phyloP scores from a whole-genome alignment of 1,139 yeast genomes.

The Yamadazyma sp. region DNA sequence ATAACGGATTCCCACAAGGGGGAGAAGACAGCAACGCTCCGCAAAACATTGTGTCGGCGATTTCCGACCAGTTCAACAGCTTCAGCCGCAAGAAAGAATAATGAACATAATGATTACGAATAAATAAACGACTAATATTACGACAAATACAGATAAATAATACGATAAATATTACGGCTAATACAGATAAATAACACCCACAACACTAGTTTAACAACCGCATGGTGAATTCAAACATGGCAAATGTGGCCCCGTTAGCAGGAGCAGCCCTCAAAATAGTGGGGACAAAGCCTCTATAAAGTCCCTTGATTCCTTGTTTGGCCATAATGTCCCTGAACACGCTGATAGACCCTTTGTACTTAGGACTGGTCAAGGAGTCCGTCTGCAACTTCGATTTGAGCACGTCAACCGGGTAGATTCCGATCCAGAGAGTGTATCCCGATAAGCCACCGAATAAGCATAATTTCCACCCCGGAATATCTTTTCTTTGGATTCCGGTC shows the following conservation, averaged over 20 bases:
- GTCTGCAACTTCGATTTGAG: conserved; percentile 86
- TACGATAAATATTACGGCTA: background rate
- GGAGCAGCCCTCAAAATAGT: conserved; percentile 95
- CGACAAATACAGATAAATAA: background rate
- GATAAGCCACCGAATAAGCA: conserved; percentile 83
- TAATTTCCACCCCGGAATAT: conserved; percentile 82
- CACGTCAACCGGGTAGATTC: conserved; percentile 81
- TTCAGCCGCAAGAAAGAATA: background rate
- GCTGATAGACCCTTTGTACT: conserved; percentile 49
- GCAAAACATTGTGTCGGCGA: background rate
- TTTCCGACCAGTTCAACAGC: background rate
- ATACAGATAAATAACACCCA: background rate
- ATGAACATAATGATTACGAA: conserved; percentile 2
- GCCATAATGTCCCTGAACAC: conserved; percentile 56
- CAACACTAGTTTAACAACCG: conserved; percentile 43
- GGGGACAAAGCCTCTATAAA: conserved; percentile 85
- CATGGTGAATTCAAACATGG: conserved; percentile 86
- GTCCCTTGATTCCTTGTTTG: conserved; percentile 67
- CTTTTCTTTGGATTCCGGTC: conserved; percentile 48
- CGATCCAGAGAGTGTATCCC: conserved; percentile 83
- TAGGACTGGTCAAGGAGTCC: conserved; percentile 56
- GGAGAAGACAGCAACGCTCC: background rate
- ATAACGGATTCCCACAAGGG: conserved; percentile 5
- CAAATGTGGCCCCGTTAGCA: conserved; percentile 94
- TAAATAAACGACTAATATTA: background rate